phyloP scores from a whole-genome alignment of 495 filamentous ascomycete species.

The Lasiosphaeris hirsuta region DNA sequence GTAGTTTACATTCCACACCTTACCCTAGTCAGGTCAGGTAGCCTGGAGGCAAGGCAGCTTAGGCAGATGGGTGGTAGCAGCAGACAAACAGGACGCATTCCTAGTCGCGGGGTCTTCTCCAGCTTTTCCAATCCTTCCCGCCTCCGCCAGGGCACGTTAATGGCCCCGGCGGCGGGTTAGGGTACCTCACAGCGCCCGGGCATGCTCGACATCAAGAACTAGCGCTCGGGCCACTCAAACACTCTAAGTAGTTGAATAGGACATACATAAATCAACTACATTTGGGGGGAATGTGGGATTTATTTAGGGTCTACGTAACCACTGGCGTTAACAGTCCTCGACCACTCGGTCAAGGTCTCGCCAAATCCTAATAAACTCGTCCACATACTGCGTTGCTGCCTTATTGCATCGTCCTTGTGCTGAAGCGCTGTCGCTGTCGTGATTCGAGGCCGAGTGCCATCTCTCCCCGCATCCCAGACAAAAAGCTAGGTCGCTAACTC shows the following conservation, averaged over 20 bases:
- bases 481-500: neutral
- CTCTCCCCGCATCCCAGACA: conserved; percentile 3
- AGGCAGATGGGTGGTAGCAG: no score
- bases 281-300: conserved; percentile 7
- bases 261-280: neutral
- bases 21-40: no score
- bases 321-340: conserved; percentile 7
- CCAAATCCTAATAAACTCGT: conserved; percentile 3
- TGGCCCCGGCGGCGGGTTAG: neutral
- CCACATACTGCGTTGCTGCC: neutral
- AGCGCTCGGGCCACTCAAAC: no score
- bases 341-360: conserved; percentile 15
- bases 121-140: no score
- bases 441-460: neutral
- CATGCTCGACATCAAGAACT: neutral
- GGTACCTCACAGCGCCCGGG: neutral
- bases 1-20: no score
- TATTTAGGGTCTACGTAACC: conserved; percentile 10
- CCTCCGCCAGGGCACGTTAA: no score
- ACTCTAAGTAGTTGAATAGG: neutral
- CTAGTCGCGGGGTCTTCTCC: no score
- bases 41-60: no score
- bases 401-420: no score
- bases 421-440: neutral
- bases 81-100: no score